Conservation (phyloP, 2,329 filamentous ascomycete species). For the Colletotrichum spaethianum region DNA sequence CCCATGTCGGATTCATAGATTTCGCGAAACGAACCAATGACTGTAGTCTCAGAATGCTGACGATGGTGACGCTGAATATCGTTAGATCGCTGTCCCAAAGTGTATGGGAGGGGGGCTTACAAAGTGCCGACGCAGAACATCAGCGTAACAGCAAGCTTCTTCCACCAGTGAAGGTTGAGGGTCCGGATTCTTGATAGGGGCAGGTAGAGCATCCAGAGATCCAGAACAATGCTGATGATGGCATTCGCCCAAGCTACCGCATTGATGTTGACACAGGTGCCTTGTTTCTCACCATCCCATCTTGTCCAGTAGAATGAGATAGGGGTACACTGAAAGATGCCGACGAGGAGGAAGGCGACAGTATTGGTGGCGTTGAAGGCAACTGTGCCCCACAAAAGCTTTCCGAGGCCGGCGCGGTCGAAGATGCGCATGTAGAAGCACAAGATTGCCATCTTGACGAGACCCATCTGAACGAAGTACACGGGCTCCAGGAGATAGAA, state of each 20-base stretch:
- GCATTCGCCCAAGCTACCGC: slow-evolving; percentile 59
- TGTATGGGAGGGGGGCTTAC: slow-evolving; percentile 44
- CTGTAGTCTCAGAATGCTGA: slow-evolving; percentile 49
- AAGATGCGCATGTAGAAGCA: slow-evolving; percentile 61
- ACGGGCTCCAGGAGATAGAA: slow-evolving; percentile 54
- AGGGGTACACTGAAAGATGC: slow-evolving; percentile 56
- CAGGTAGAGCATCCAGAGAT: slow-evolving; percentile 59
- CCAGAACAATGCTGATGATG: slow-evolving; percentile 56
- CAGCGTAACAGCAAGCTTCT: slow-evolving; percentile 57
- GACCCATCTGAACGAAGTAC: slow-evolving; percentile 55
- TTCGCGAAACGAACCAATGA: slow-evolving; percentile 47
- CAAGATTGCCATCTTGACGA: slow-evolving; percentile 58
- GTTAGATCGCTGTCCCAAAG: background rate
- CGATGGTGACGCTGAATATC: slow-evolving; percentile 47
- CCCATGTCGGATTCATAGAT: slow-evolving; percentile 49
- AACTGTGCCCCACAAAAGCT: slow-evolving; percentile 51
- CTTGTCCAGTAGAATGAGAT: slow-evolving; percentile 57
- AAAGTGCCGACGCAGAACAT: slow-evolving; percentile 62
- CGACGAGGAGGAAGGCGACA: slow-evolving; percentile 50
- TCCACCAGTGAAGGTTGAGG: slow-evolving; percentile 54
- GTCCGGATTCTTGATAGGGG: slow-evolving; percentile 55
- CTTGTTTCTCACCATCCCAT: slow-evolving; percentile 57
- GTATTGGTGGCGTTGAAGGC: slow-evolving; percentile 50
- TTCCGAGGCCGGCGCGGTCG: slow-evolving; percentile 47
- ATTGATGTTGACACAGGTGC: slow-evolving; percentile 58